These are phyloP conservation scores for Aspergillus terreus DNA, from an alignment of 2,329 filamentous ascomycete genomes.

Conservation along the genomic window DNA sequence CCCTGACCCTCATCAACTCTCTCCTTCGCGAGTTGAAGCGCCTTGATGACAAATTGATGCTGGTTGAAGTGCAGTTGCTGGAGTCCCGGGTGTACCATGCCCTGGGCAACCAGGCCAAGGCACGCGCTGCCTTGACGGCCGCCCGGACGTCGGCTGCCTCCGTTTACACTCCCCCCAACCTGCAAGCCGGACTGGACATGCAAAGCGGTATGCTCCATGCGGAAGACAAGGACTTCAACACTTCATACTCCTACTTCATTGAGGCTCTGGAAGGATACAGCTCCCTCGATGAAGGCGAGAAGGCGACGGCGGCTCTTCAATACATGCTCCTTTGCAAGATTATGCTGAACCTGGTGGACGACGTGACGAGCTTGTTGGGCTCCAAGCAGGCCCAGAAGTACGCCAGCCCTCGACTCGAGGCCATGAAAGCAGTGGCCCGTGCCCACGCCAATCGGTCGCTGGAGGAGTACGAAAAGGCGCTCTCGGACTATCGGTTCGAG, in stretches of 20 bases:
- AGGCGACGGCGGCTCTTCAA: slow-evolving; percentile 95
- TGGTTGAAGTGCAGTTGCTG: slow-evolving; percentile 95
- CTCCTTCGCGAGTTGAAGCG: slow-evolving; percentile 96
- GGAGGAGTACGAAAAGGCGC: slow-evolving; percentile 92
- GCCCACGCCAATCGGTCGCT: slow-evolving; percentile 93
- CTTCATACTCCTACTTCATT: slow-evolving; percentile 98
- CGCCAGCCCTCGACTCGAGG: slow-evolving; percentile 90
- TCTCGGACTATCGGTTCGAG: slow-evolving; percentile 87
- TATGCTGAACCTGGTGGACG: slow-evolving; percentile 95
- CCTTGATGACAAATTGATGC: slow-evolving; percentile 94
- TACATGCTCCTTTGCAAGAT: slow-evolving; percentile 99
- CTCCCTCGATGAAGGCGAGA: slow-evolving; percentile 78
- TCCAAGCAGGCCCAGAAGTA: slow-evolving; percentile 98
- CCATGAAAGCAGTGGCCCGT: slow-evolving; percentile 97
- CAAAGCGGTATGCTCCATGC: slow-evolving; percentile 98
- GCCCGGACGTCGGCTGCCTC: slow-evolving; percentile 93
- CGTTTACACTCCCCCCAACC: slow-evolving; percentile 90
- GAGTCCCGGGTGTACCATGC: slow-evolving; percentile 98
- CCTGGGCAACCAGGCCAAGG: slow-evolving; percentile 93
- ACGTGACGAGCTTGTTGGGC: slow-evolving; percentile 90
- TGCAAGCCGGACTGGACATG: slow-evolving; percentile 97
- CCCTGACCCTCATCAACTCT: slow-evolving; percentile 92
- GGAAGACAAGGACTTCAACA: slow-evolving; percentile 98
- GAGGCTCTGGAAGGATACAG: slow-evolving; percentile 97
- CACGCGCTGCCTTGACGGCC: slow-evolving; percentile 87